Percentiles rank a stretch among this genome's conserved stretches.
phyloP scores from a whole-genome alignment of 1,139 yeast species.

The Pichia sp. region DNA sequence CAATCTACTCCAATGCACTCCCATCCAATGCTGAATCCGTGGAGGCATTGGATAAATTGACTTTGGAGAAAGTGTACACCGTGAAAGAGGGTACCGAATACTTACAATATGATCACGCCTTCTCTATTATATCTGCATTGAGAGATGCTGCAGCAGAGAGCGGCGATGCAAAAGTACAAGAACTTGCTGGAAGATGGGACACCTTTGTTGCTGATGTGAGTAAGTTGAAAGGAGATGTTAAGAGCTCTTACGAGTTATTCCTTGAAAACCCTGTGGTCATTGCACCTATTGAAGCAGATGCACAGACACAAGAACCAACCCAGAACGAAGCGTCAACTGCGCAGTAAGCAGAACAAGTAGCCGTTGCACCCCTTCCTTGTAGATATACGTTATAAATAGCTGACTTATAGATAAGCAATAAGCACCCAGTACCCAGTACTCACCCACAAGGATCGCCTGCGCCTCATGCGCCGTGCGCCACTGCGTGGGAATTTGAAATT shows the following conservation, averaged over 20 bases:
- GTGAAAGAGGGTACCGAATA: conserved; percentile 9
- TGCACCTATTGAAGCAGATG: too few species aligned
- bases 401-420: too few species aligned
- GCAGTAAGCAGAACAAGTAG: too few species aligned
- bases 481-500: too few species aligned
- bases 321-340: too few species aligned
- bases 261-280: background rate
- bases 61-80: conserved; percentile 9
- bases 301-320: too few species aligned
- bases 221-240: conserved; percentile 3
- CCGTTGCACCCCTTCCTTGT: too few species aligned
- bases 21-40: conserved; percentile 4
- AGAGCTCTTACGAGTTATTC: conserved; percentile 8
- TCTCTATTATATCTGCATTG: conserved; percentile 16
- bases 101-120: conserved; percentile 18
- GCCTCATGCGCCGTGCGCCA: too few species aligned
- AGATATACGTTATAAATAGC: too few species aligned
- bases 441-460: too few species aligned
- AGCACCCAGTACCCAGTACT: too few species aligned
- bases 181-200: conserved; percentile 8
- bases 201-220: conserved; percentile 8
- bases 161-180: conserved; percentile 3
- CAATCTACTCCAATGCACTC: conserved; percentile 11
- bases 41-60: conserved; percentile 6
- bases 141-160: conserved; percentile 10